Percentiles rank a stretch among this genome's conserved stretches.
phyloP scores from a whole-genome alignment of 306 rosid genomes.

The Lagenaria siceraria region DNA sequence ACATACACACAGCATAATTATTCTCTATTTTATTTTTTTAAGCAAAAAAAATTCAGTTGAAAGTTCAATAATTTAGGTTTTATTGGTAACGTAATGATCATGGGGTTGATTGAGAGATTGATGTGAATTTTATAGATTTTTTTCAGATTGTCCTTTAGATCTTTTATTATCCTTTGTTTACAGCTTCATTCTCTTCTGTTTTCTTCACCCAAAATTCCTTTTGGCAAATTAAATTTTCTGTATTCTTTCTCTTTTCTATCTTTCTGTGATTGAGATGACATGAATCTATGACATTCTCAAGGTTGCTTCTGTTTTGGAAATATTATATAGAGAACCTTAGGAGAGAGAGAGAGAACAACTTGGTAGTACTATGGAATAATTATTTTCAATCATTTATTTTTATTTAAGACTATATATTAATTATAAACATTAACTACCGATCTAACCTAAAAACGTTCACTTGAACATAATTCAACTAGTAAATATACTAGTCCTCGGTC shows the following conservation, averaged over 20 bases:
- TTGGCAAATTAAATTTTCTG: background rate
- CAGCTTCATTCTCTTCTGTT: background rate
- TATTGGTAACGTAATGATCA: background rate
- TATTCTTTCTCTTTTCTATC: background rate
- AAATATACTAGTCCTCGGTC: no score
- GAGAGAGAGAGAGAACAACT: background rate
- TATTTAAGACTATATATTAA: no score
- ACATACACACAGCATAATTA: background rate
- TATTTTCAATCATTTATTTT: background rate
- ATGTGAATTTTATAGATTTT: background rate
- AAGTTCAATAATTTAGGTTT: background rate
- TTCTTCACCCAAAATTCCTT: background rate
- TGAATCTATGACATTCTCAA: background rate
- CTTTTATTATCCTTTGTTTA: background rate
- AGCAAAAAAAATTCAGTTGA: background rate
- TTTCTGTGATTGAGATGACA: constrained; percentile 3
- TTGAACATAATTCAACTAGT: no score
- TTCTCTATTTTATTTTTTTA: no score
- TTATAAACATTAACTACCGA: no score
- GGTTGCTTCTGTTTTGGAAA: constrained; percentile 5
- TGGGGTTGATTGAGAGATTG: background rate
- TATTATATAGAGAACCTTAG: background rate
- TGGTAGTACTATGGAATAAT: background rate
- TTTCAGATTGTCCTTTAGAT: background rate
- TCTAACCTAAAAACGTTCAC: no score